Evolutionary conservation across 2,329 filamentous ascomycete species (phyloP).

Genomic region (Colletotrichum brevisporum): DNA sequence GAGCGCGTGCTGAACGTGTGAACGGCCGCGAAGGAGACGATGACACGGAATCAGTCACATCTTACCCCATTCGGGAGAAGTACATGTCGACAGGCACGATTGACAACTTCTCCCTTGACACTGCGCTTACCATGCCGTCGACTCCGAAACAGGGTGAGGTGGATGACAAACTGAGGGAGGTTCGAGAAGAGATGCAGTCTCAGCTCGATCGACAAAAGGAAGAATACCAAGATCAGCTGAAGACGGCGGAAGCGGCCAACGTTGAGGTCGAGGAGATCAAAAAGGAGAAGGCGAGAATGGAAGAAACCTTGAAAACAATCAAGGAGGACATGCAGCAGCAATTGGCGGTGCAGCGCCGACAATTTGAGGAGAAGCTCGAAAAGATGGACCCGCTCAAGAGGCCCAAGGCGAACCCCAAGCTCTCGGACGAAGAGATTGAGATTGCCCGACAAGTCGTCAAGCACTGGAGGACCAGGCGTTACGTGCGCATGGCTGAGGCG

Average conservation of each 20-base stretch:
- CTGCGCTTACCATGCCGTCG: slow-evolving; percentile 92
- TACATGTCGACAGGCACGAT: slow-evolving; percentile 95
- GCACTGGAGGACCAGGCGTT: slow-evolving; percentile 87
- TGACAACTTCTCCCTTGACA: slow-evolving; percentile 97
- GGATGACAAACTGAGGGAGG: slow-evolving; percentile 80
- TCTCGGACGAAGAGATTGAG: slow-evolving; percentile 80
- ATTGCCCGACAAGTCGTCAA: slow-evolving; percentile 76
- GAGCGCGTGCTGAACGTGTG: slow-evolving; percentile 83
- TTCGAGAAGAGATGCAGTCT: slow-evolving; percentile 85
- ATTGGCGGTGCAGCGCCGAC: slow-evolving; percentile 84
- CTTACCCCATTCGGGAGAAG: slow-evolving; percentile 91
- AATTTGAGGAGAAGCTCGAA: slow-evolving; percentile 87
- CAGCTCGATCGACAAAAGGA: slow-evolving; percentile 89
- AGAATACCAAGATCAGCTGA: slow-evolving; percentile 83
- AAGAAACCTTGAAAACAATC: slow-evolving; percentile 80
- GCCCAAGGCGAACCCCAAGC: slow-evolving; percentile 71
- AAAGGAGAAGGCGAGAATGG: slow-evolving; percentile 87
- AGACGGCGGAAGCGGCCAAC: slow-evolving; percentile 79
- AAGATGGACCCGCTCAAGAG: slow-evolving; percentile 77
- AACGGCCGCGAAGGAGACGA: slow-evolving; percentile 84
- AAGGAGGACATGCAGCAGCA: slow-evolving; percentile 93
- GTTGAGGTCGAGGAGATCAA: slow-evolving; percentile 87
- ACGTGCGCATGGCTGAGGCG: slow-evolving; percentile 93
- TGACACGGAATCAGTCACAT: slow-evolving; percentile 89
- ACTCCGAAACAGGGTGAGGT: slow-evolving; percentile 85